These are phyloP conservation scores for Ceratocystis albifundus DNA, from an alignment of 2,329 filamentous ascomycete species.

Conservation along the genomic window DNA sequence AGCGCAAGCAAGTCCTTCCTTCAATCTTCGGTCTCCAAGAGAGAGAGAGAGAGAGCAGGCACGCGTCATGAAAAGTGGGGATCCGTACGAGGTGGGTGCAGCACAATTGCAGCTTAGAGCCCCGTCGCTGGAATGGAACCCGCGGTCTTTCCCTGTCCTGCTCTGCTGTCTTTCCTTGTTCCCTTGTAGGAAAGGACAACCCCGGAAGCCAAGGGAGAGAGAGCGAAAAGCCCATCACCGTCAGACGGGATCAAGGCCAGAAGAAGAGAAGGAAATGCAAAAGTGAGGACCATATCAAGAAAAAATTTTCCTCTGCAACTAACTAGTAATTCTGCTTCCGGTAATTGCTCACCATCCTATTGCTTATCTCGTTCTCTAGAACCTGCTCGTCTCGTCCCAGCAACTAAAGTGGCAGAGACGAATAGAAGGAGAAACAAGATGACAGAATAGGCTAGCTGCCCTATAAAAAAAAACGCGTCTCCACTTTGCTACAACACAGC, in stretches of 20 bases:
- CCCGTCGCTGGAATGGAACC: constrained; percentile 2
- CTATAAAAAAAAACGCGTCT: constrained; percentile 1
- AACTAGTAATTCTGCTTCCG: too few species aligned
- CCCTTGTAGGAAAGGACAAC: not conserved
- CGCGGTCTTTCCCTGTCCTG: constrained; percentile 1
- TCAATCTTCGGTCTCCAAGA: not conserved
- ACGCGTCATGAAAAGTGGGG: constrained; percentile 12
- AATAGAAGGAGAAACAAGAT: not conserved
- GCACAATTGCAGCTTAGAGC: not conserved
- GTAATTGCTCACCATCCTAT: too few species aligned
- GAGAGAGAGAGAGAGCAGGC: not conserved
- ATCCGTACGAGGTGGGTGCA: too few species aligned
- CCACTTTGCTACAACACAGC: not conserved
- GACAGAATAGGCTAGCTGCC: not conserved
- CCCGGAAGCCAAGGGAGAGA: too few species aligned
- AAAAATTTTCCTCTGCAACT: too few species aligned
- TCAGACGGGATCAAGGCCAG: too few species aligned
- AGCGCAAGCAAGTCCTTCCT: not conserved
- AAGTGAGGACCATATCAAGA: too few species aligned
- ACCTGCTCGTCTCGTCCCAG: too few species aligned
- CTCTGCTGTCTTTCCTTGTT: not conserved
- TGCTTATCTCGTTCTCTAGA: too few species aligned
- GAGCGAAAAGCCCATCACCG: too few species aligned
- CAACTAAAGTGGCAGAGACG: too few species aligned
- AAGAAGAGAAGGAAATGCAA: too few species aligned